Evolutionary conservation across 768 basidiomycete species (phyloP).

Genomic region (Naganishia vaughanmartiniae): DNA sequence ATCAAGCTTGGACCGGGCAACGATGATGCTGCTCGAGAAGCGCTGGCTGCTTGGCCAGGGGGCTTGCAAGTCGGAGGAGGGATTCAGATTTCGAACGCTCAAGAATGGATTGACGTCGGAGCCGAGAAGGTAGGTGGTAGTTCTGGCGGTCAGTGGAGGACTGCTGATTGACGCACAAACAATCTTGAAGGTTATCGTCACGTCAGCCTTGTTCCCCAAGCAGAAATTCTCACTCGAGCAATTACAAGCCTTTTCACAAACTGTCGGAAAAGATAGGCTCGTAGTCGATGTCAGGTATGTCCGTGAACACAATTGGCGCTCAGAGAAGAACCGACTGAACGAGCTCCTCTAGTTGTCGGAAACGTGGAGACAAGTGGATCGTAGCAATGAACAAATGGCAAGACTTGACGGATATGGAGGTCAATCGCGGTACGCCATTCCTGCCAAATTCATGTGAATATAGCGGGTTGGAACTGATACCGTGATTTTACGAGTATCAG

Average conservation of each 20-base stretch:
- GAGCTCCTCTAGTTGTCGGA: conserved; percentile 66
- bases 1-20: conserved; percentile 93
- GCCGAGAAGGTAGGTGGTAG: conserved; percentile 71
- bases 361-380: conserved; percentile 72
- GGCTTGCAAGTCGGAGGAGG: conserved; percentile 91
- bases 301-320: not conserved
- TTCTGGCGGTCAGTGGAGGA: not conserved
- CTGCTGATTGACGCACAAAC: not conserved
- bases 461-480: not conserved
- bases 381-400: conserved; percentile 99
- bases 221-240: conserved; percentile 73
- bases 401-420: conserved; percentile 88
- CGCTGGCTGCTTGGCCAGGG: conserved; percentile 79
- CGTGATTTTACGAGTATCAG: not conserved
- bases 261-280: conserved; percentile 76
- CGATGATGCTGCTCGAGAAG: conserved; percentile 80
- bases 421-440: conserved; percentile 65
- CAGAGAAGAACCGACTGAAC: not conserved
- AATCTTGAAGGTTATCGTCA: conserved; percentile 79
- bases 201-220: conserved; percentile 88
- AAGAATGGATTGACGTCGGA: conserved; percentile 78
- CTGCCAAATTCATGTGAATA: not conserved
- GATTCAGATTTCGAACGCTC: conserved; percentile 75
- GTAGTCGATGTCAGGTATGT: conserved; percentile 90
- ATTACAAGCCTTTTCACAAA: conserved; percentile 62